Conservation (phyloP, 2,329 filamentous ascomycete species). For the Cercospora sesami region DNA sequence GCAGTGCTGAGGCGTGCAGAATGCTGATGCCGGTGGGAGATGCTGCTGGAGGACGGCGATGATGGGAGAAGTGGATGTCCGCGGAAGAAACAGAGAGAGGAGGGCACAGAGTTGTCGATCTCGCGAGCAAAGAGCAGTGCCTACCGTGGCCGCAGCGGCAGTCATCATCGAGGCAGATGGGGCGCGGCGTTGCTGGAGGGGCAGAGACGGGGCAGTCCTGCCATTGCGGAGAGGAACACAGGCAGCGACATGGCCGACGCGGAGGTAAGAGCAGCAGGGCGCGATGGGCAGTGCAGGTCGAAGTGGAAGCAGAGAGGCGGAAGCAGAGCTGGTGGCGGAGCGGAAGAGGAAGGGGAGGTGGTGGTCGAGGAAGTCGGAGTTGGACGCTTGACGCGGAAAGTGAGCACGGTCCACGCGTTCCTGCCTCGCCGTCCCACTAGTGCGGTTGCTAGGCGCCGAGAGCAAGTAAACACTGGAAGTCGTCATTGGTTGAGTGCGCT, state of each 20-base stretch:
- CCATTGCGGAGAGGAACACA: background rate
- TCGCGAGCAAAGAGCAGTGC: background rate
- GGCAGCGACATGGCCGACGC: background rate
- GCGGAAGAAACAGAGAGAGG: conserved; percentile 4
- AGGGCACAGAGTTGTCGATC: background rate
- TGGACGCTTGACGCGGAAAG: no score
- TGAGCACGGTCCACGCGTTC: conserved; percentile 1
- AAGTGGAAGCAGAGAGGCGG: background rate
- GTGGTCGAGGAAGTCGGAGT: no score
- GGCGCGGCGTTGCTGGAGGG: background rate
- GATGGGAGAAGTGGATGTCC: conserved; percentile 1
- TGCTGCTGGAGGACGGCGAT: conserved; percentile 10
- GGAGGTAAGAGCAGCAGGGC: background rate
- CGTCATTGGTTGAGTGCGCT: conserved; percentile 6
- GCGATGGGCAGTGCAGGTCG: background rate
- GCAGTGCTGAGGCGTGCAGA: background rate
- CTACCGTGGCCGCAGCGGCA: background rate
- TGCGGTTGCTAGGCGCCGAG: conserved; percentile 7
- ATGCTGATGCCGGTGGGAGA: background rate
- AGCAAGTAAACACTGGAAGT: background rate
- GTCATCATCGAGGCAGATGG: background rate
- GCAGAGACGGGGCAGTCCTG: background rate
- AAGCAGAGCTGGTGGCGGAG: background rate
- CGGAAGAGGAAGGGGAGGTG: background rate
- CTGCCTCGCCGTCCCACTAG: background rate